Evolutionary conservation across 2,329 filamentous ascomycete genomes (phyloP), one percentile per base, ranked within the genome.

Genomic region (Clarireedia monteithiana): DNA sequence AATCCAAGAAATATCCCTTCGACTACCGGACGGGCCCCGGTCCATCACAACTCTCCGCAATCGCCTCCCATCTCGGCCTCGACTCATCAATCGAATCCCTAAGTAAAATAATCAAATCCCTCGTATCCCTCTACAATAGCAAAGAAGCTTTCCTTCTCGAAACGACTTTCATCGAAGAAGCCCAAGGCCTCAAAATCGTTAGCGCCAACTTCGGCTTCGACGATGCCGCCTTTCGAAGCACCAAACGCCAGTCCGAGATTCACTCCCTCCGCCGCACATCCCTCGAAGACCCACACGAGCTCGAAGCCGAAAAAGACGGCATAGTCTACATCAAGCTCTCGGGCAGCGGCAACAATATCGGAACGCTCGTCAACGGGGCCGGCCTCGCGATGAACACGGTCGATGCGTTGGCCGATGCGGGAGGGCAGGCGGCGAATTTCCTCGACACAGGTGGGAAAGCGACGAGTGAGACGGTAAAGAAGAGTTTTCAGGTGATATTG

Each of bases 361-460:
- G 89, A 39, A 95, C 88, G 0, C 75, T 95, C 60, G 89, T 95
- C 61, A 96, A 96, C 66, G 90, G 91, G 45, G 91, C 91, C 0
- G 91, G 91, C 0, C 79, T 96, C 1, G 90, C 90, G 0, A 94
- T 96, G 88, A 94, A 94, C 68, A 95, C 90, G 0, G 84, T 91
- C 58, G 91, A 96, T 68, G 86, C 88, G 0, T 80, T 96, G 1
- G 76, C 80, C 2, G 73, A 82, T 12, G 80, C 82, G 54, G 85
- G 85, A 7, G 88, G 88, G 2, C 72, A 76, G 36, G 85, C 85
- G 24, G 83, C 89, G 10, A 96, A 96, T 65, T 95, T 96, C 69
- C 77, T 96, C 54, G 91, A 96, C 69, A 95, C 89, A 0, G 91
- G 91, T 27, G 91, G 91, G 38, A 94, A 95, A 69, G 91, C 91